Percentiles rank a stretch among this genome's conserved stretches.
These are phyloP conservation scores for Murraya koenigii DNA, from an alignment of 345 rosid genomes.

Conservation along the genomic window DNA sequence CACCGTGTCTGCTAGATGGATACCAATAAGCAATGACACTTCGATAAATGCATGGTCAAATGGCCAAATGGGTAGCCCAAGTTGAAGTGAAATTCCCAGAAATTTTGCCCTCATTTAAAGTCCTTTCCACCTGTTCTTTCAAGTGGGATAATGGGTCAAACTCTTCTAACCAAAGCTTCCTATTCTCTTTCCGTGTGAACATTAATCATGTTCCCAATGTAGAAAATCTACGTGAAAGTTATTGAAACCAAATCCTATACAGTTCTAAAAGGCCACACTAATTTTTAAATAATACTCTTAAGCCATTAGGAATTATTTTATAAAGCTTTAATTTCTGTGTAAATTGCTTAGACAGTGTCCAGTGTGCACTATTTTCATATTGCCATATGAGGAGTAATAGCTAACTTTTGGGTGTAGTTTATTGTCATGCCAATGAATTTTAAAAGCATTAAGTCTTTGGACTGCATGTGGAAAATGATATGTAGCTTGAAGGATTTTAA, in stretches of 20 bases:
- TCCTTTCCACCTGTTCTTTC: constrained; percentile 13
- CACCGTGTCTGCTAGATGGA: constrained; percentile 27
- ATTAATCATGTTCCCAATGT: constrained; percentile 24
- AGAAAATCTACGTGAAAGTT: constrained; percentile 22
- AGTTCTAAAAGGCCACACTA: not conserved
- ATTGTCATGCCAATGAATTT: not conserved
- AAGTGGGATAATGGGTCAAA: constrained; percentile 37
- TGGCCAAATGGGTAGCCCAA: constrained; percentile 23
- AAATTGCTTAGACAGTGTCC: not conserved
- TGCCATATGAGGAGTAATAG: not conserved
- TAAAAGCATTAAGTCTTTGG: not conserved
- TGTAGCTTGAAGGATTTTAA: not conserved
- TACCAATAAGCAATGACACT: constrained; percentile 17
- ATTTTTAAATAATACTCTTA: not conserved
- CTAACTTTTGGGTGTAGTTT: not conserved
- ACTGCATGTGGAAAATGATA: not conserved
- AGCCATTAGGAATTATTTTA: not conserved
- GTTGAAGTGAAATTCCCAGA: constrained; percentile 28
- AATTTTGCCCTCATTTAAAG: constrained; percentile 13
- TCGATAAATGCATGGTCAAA: constrained; percentile 30
- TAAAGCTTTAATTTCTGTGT: constrained; percentile 3
- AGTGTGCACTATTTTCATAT: not conserved
- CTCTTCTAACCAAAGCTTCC: constrained; percentile 41
- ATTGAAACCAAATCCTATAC: not conserved
- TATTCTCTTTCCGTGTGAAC: constrained; percentile 43